Conservation (phyloP, 257 asterid species). For the Solanum appendiculatum region DNA sequence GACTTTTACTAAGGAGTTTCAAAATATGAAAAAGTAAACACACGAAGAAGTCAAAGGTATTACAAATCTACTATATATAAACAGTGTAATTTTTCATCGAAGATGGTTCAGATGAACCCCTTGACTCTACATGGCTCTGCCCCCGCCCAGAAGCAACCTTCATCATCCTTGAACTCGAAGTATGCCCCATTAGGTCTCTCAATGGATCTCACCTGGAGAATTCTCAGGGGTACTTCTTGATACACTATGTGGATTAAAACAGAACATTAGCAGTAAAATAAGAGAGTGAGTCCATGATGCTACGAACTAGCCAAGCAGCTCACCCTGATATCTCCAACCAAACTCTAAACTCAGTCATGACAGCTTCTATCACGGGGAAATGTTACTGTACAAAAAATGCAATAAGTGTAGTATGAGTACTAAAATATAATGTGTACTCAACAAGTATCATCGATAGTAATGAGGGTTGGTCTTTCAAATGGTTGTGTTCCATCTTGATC, state of each 20-base stretch:
- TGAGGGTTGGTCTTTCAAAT: background rate
- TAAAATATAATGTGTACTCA: background rate
- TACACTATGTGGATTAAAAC: background rate
- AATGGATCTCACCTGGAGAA: background rate
- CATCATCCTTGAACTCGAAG: too few relatives aligned
- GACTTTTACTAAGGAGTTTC: too few relatives aligned
- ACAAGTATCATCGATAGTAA: background rate
- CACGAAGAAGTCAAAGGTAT: background rate
- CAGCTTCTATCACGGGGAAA: background rate
- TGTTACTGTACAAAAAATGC: background rate
- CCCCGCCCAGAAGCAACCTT: background rate
- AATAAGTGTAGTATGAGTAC: background rate
- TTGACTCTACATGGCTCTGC: background rate
- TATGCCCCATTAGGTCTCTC: too few relatives aligned
- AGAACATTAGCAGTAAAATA: background rate
- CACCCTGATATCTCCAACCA: background rate
- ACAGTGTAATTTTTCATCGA: accelerated
- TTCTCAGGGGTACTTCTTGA: background rate
- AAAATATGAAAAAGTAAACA: too few relatives aligned
- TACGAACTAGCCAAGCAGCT: background rate
- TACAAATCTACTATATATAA: background rate
- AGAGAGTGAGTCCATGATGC: background rate
- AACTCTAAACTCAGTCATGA: background rate
- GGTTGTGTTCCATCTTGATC: background rate
- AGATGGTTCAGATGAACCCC: background rate